Percentiles rank a stretch among this genome's conserved stretches.
Evolutionary conservation across 2,329 filamentous ascomycete species (phyloP).

Genomic region (Nakataea oryzae): DNA sequence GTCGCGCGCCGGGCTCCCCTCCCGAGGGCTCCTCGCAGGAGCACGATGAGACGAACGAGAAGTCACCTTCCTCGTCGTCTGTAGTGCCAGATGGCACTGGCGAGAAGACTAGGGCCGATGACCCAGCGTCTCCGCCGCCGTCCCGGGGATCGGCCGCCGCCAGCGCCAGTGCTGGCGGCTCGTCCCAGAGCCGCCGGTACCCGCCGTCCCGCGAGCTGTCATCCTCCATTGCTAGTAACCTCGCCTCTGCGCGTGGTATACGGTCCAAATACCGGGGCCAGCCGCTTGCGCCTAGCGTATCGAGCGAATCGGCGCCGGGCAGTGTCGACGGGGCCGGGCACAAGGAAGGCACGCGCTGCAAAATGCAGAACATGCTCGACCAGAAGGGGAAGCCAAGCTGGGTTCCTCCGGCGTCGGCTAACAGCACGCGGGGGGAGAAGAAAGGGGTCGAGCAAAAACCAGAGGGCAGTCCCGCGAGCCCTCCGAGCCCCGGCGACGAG

Average conservation of each 20-base stretch:
- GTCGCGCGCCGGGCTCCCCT: conserved; percentile 10
- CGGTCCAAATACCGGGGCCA: conserved; percentile 52
- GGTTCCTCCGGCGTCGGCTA: conserved; percentile 31
- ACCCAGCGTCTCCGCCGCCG: background rate
- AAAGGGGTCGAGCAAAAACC: conserved; percentile 14
- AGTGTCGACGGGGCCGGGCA: conserved; percentile 51
- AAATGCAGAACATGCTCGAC: conserved; percentile 48
- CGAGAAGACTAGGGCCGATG: conserved; percentile 9
- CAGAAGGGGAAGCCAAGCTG: conserved; percentile 41
- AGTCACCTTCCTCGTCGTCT: background rate
- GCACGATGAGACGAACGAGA: background rate
- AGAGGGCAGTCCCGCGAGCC: conserved; percentile 4
- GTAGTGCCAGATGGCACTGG: conserved; percentile 3
- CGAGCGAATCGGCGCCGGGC: conserved; percentile 62
- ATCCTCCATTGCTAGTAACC: conserved; percentile 79
- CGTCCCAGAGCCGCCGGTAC: conserved; percentile 36
- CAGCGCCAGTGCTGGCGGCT: conserved; percentile 16
- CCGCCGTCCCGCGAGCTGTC: conserved; percentile 56
- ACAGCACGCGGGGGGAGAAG: conserved; percentile 13
- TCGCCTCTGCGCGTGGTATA: conserved; percentile 79
- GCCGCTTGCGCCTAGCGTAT: conserved; percentile 61
- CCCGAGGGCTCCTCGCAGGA: background rate
- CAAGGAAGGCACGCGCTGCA: conserved; percentile 35
- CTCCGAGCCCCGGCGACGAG: conserved; percentile 44
- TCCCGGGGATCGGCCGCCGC: conserved; percentile 11